Evolutionary conservation across 1,139 yeast genomes (phyloP), one percentile per base, ranked within the genome.

Genomic region (Candida labiduridarum): DNA sequence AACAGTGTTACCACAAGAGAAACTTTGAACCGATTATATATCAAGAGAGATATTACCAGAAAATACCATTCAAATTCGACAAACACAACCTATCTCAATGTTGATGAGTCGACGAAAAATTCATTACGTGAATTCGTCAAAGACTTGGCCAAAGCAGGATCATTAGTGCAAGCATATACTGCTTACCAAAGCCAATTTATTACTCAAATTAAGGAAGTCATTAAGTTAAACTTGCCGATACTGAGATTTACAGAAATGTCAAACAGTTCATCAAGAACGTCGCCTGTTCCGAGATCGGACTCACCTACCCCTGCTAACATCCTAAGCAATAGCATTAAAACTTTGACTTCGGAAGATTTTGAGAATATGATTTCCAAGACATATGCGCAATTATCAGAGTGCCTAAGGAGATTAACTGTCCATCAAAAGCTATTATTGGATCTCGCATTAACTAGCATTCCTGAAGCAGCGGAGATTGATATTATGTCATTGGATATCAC

Each of bases 401-500:
- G 92, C 29, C 73, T 92, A 41, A 75, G 94, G 52, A 76, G 96
- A 49, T 71, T 92, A 25, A 82, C 89, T 0, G 74, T 82, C 2
- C 97, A 92, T 54, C 96, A 92, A 62, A 90, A 90, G 62, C 60
- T 89, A 4, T 67, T 94, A 33, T 73, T 94, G 18, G 96, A 89
- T 57, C 66, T 89, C 50, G 85, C 96, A 0, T 72, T 91, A 31
- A 83, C 84, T 19, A 72, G 80, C 18, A 66, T 83, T 22, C 71
- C 78, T 27, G 59, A 72, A 41, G 50, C 68, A 1, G 48, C 56
- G 6, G 57, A 72, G 12, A 66, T 72, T 1, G 73, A 77, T 44
- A 77, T 75, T 4, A 77, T 84, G 74, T 77, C 84, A n/a, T 65
- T 87, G 51, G 95, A 87, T 64, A 83, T 87, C 18, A 78, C 88